These are phyloP conservation scores for Rhodamnia argentea DNA, from an alignment of 345 rosid genomes.

Conservation along the genomic window DNA sequence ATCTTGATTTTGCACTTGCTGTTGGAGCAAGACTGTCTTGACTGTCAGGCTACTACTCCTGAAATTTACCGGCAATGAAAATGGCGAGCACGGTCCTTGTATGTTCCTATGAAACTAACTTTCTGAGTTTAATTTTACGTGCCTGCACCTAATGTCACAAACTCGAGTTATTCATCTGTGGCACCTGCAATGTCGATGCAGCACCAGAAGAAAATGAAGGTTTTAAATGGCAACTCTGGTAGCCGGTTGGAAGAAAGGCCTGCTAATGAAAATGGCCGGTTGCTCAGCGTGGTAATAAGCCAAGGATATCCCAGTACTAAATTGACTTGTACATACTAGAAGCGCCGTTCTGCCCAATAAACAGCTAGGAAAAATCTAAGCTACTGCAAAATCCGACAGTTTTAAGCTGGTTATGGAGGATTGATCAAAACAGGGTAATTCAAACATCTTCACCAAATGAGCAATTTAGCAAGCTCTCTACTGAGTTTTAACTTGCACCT, in stretches of 20 bases:
- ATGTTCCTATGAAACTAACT: neutral
- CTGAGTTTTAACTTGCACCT: neutral
- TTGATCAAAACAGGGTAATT: neutral
- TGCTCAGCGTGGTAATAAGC: neutral
- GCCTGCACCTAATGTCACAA: neutral
- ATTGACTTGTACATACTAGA: neutral
- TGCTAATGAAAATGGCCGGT: neutral
- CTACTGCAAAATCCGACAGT: neutral
- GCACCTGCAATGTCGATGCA: neutral
- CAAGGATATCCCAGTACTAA: neutral
- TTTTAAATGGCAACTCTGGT: neutral
- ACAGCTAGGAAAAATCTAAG: neutral
- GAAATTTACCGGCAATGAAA: neutral
- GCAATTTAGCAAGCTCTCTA: neutral
- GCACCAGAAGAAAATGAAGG: neutral
- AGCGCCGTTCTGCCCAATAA: neutral
- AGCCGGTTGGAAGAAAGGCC: neutral
- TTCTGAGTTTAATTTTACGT: neutral
- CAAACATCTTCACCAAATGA: neutral
- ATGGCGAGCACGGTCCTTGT: neutral
- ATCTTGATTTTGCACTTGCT: neutral
- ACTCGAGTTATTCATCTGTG: neutral
- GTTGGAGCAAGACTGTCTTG: neutral
- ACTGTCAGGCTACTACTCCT: neutral
- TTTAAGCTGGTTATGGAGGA: neutral